phyloP scores from a whole-genome alignment of 371 early-diverging fungal genomes.

The Nematocida major region DNA sequence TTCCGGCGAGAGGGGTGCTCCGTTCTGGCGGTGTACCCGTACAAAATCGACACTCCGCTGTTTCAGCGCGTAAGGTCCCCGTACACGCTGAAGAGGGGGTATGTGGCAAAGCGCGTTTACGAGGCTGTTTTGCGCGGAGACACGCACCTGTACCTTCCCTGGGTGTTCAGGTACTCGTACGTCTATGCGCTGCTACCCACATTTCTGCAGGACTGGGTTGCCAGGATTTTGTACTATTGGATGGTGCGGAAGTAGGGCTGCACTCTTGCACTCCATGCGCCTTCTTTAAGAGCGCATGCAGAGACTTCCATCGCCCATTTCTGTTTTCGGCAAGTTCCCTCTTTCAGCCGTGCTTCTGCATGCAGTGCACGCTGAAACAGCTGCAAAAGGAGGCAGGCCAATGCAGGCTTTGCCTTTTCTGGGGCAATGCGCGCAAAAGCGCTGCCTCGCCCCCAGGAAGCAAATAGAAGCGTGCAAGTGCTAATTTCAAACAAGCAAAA shows the following conservation, averaged over 20 bases:
- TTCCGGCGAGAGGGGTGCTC: conserved; percentile 52
- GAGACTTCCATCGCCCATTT: no score
- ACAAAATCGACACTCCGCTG: conserved; percentile 58
- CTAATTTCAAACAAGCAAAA: no score
- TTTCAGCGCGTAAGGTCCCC: conserved; percentile 53
- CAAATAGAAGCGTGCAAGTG: no score
- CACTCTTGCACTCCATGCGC: no score
- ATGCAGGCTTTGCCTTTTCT: no score
- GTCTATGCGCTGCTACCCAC: conserved; percentile 12
- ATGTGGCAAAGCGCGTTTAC: conserved; percentile 45
- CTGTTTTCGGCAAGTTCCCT: no score
- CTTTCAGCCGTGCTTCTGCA: no score
- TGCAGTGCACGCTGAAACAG: no score
- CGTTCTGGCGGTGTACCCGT: conserved; percentile 56
- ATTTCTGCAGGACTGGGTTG: background rate
- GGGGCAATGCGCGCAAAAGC: no score
- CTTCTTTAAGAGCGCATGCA: no score
- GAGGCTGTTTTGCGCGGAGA: conserved; percentile 38
- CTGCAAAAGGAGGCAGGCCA: no score
- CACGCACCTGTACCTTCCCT: conserved; percentile 52
- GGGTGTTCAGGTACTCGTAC: conserved; percentile 12
- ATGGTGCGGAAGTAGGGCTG: background rate
- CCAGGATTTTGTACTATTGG: background rate
- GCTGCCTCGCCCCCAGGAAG: no score
- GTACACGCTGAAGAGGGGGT: conserved; percentile 23